Evolutionary conservation across 495 filamentous ascomycete genomes (phyloP).

Genomic region (Talaromyces stipitatus): DNA sequence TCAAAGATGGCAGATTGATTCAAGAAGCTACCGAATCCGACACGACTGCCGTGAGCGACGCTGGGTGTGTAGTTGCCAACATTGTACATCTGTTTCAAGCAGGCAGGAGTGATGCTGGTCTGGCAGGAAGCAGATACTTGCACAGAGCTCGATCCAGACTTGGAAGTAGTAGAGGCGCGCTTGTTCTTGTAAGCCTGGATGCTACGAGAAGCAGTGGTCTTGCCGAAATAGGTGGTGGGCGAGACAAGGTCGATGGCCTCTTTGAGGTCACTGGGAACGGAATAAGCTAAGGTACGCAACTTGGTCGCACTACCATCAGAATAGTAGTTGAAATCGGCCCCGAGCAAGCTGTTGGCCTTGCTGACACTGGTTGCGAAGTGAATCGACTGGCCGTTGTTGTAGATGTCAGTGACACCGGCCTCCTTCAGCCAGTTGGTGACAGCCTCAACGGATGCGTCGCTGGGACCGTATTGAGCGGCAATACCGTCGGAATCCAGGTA

Average conservation of each 20-base stretch:
- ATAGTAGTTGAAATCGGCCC: constrained; percentile 37
- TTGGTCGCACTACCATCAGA: constrained; percentile 27
- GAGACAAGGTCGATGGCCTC: constrained; percentile 48
- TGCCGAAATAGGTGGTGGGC: constrained; percentile 53
- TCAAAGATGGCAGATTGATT: constrained; percentile 35
- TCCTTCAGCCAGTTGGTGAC: constrained; percentile 43
- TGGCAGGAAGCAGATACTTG: constrained; percentile 36
- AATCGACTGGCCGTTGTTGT: constrained; percentile 36
- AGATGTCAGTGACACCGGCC: constrained; percentile 37
- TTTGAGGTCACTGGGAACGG: constrained; percentile 49
- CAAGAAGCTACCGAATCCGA: constrained; percentile 53
- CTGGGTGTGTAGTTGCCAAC: constrained; percentile 40
- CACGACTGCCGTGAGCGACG: constrained; percentile 33
- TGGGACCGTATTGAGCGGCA: constrained; percentile 43
- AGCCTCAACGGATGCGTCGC: constrained; percentile 19
- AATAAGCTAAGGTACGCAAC: constrained; percentile 53
- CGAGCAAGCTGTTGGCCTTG: constrained; percentile 41
- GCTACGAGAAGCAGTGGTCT: constrained; percentile 17
- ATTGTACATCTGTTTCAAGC: constrained; percentile 55
- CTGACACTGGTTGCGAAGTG: constrained; percentile 41
- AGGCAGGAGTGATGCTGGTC: constrained; percentile 46
- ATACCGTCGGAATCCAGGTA: constrained; percentile 46
- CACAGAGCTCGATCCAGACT: constrained; percentile 5
- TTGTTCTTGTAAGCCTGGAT: constrained; percentile 12
- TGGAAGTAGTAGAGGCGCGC: constrained; percentile 7